Base-by-base conservation (phyloP, 805 yeast genomes). In the Lipomyces yamadae region DNA sequence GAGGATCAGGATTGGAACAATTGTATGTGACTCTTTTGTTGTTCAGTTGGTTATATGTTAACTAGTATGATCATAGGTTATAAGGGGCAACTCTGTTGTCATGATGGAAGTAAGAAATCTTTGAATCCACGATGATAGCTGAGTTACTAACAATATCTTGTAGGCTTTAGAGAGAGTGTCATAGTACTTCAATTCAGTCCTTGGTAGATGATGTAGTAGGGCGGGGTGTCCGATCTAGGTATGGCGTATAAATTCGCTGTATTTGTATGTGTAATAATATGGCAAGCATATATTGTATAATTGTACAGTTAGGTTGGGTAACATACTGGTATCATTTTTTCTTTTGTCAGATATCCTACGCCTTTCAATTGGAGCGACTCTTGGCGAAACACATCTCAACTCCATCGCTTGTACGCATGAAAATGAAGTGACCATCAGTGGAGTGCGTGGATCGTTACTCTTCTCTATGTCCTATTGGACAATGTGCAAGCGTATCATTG, bases 31-130 rank as follows among this genome's bases (percentile, higher is more conserved):
- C 30, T 6, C 5, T 30, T 30, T 34, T 15, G 5, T 1, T 34
- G 37, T 52, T 24, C 56, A 24, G 18, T 34, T 32, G 76, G 73
- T 24, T 54, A 18, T 53, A 34, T 18, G 30, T 7, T 34, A 18
- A 8, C 30, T 34, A n/a, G 24, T 34, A 24, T 34, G 24, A 42
- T 24, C 10, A 30, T 39, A 74, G 77, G 77, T 89, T 33, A 80
- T 91, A 6, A 82, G 96, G 72, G 97, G 97, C 13, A 90, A 89
- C 74, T 88, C 92, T 4, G 87, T 91, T 6, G 85, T 89, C 8
- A 84, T 92, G 15, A 79, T 91, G 70, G 96, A 90, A 78, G 88
- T 70, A 60, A 32, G 69, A 5, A 10, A 1, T 18, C 53, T 24
- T 10, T n/a, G 57, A 33, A 32, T 55, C 3, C 6, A 11, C n/a